Base-by-base conservation (phyloP, 371 early-diverging fungal genomes). In the Apophysomyces trapeziformis region DNA sequence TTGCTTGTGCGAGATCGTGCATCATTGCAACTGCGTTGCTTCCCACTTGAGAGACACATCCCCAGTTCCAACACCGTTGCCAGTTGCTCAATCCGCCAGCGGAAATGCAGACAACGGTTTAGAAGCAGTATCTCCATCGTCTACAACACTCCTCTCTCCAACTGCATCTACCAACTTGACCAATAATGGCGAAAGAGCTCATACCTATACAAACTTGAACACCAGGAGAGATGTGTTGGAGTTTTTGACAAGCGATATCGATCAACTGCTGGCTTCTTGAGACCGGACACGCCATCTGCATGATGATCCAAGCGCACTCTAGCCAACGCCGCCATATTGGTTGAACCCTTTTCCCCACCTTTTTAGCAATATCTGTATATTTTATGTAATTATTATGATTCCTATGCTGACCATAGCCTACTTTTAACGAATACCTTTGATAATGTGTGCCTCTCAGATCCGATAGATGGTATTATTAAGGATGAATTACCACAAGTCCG, bases 11-110 rank as follows among this genome's bases (percentile, higher is more conserved):
- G 70, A 74, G 56, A 39, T 77, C 5, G 54, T 74, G 7, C 44
- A 68, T 32, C 65, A 9, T 8, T 77, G 78, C 45, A 68, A 18
- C 8, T 77, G 78, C 50, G 78, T 77, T 1, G 63, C 75, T 18
- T 18, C 57, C 18, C 72, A 70, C 54, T 37, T 68, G 9, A 74
- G 72, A 65, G 78, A 77, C 5, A 71, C 68, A 2, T 26, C 18
- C 16, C 26, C 54, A 38, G 32, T 26, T 26, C 32, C 32, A 26
- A 26, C 2, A 1, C 32, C 32, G 0, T 26, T 26, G 2, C 32
- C 32, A 26, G 32, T 26, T 26, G 32, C 3, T 26, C 32, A 26
- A 26, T 26, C 56, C 43, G 6, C 37, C 38, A 56, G 50, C 57
- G 32, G 35, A 21, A 4, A 8, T 21, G 1, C 2, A 21, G 54